These are phyloP conservation scores for Globisporangium polare DNA, from an alignment of 352 stramenopile species.

Conservation along the genomic window DNA sequence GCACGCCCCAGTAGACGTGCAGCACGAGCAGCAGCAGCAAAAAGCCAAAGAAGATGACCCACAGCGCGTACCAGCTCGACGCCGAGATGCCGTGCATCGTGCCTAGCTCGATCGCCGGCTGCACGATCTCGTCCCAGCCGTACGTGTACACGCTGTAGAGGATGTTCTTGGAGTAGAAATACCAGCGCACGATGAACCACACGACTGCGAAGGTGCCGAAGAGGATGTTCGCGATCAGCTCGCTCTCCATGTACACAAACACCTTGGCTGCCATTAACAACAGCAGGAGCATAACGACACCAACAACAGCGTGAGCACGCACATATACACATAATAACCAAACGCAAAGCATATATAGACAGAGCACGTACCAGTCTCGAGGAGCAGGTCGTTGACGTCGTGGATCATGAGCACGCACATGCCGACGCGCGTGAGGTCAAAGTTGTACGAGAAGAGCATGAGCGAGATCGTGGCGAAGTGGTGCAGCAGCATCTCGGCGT, in stretches of 20 bases:
- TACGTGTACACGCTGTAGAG: constrained; percentile 51
- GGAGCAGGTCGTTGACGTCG: constrained; percentile 75
- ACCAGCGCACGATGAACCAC: constrained; percentile 74
- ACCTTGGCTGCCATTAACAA: constrained; percentile 45
- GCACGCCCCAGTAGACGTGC: constrained; percentile 71
- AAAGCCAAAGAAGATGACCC: constrained; percentile 49
- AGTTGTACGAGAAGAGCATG: constrained; percentile 74
- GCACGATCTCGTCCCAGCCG: constrained; percentile 49
- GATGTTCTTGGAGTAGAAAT: constrained; percentile 75
- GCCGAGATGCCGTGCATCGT: constrained; percentile 32
- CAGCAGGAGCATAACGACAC: neutral
- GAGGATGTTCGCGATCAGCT: constrained; percentile 62
- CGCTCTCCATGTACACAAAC: constrained; percentile 72
- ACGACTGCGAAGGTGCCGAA: constrained; percentile 64
- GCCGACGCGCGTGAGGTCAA: constrained; percentile 65
- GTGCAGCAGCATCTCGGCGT: constrained; percentile 77
- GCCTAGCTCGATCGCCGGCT: constrained; percentile 39
- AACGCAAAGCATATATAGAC: constrained; percentile 1
- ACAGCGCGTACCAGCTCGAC: constrained; percentile 55
- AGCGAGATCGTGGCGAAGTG: constrained; percentile 74
- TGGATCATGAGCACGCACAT: constrained; percentile 83
- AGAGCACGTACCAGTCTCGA: constrained; percentile 41
- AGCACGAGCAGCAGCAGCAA: constrained; percentile 58
- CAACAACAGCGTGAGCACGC: neutral
- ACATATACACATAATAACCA: constrained; percentile 7